Evolutionary conservation across 306 rosid genomes (phyloP), one percentile per base, ranked within the genome.

Genomic region (Rosa rugosa): DNA sequence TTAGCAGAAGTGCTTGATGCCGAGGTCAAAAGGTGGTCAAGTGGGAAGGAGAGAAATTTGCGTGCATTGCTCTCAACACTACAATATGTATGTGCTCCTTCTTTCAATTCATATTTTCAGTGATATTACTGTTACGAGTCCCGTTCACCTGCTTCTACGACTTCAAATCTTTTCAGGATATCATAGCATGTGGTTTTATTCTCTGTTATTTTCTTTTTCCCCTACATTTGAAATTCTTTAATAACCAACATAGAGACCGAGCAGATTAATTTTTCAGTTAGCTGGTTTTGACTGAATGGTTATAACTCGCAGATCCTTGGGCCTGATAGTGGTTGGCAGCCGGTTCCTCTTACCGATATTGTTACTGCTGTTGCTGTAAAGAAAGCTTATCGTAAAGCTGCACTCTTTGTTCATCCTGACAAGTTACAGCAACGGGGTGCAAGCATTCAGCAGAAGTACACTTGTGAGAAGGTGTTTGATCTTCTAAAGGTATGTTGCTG

Each of bases 381-480:
- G 85, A 94, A 88, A 84, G 94, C 97, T 77, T 92, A 92, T 75
- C 97, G 95, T 18, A 91, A 88, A 86, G 97, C 97, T 45, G 93
- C 99, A 70, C 97, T 92, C 72, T 91, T 68, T 46, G 97, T 94
- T 79, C 99, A 94, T 83, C 99, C 97, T 22, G 99, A 94, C 90
- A 94, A 91, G 82, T 76, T 94, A 84, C 99, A 94, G 84, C 99
- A 94, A 86, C 90, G 99, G 34, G 97, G 99, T 20, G 99, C 97
- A 49, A 92, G 86, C 89, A 90, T 91, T 77, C 97, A 91, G 82
- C 99, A 94, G 64, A 94, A 92, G 85, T 89, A 91, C 89, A 82
- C 72, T 38, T 94, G 97, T 69, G 99, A 94, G 84, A 94, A 94
- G 89, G 99, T 92, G 87, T 94, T 92, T 67, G 97, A 94, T 91